These are phyloP conservation scores for Crucibulum laeve DNA, from an alignment of 768 basidiomycete genomes.

Conservation along the genomic window DNA sequence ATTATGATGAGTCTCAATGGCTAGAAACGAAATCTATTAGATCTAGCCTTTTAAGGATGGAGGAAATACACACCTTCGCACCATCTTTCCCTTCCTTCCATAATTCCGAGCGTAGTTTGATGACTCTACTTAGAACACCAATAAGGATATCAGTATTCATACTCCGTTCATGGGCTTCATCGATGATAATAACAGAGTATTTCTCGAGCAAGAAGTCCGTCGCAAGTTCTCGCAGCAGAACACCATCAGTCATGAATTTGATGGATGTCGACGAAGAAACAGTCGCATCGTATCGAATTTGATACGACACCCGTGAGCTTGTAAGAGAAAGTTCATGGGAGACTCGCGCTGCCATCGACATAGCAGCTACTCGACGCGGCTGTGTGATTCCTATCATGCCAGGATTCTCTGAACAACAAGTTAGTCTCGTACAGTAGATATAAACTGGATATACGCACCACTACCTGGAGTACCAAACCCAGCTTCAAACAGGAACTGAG, in stretches of 20 bases:
- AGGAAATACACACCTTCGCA: slow-evolving; percentile 50
- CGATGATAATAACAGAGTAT: slow-evolving; percentile 94
- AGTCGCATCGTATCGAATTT: slow-evolving; percentile 96
- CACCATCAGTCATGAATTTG: slow-evolving; percentile 99
- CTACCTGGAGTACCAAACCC: slow-evolving; percentile 85
- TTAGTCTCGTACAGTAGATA: slow-evolving; percentile 6
- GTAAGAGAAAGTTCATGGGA: slow-evolving; percentile 88
- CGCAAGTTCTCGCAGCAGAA: slow-evolving; percentile 87
- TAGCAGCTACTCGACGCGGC: slow-evolving; percentile 93
- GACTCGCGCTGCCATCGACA: slow-evolving; percentile 93
- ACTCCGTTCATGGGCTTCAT: slow-evolving; percentile 97
- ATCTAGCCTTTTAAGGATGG: slow-evolving; percentile 3
- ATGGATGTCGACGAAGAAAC: slow-evolving; percentile 86
- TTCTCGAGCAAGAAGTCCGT: slow-evolving; percentile 90
- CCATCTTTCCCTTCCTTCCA: slow-evolving; percentile 78
- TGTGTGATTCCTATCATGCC: slow-evolving; percentile 99
- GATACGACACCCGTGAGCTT: slow-evolving; percentile 83
- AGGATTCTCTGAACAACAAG: slow-evolving; percentile 69
- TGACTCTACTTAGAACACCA: slow-evolving; percentile 91
- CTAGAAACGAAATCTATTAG: slow-evolving; percentile 26
- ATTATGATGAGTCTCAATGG: slow-evolving; percentile 94
- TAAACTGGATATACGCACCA: slow-evolving; percentile 42
- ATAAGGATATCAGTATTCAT: slow-evolving; percentile 98
- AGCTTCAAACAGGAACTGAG: slow-evolving; percentile 96
- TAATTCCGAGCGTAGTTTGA: slow-evolving; percentile 83